Base-by-base conservation (phyloP, 225 moss, liverwort and hornwort genomes). In the Asterella californica region DNA sequence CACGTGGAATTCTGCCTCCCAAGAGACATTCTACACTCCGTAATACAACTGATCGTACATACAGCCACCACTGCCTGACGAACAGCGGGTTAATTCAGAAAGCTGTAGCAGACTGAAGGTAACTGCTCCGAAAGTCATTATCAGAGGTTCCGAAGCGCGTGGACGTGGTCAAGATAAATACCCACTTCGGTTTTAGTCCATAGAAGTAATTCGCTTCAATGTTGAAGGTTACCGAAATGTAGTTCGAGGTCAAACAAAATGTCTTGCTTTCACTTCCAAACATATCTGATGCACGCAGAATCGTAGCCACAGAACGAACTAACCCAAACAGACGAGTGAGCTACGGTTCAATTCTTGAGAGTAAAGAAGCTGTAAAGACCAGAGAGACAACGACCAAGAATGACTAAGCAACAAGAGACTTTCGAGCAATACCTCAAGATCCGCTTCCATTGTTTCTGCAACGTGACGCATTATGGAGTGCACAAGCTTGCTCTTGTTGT, bases 401-500 rank as follows among this genome's bases (percentile, higher is more conserved):
- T 6, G 52, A 65, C 11, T 2, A 34, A 67, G 32, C 15, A 19
- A 67, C 3, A 7, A 1, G 15, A 30, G 67, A 36, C 15, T 18
- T 46, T n/a, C n/a, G 25, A 19, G 21, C 10, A 48, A 1, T 87
- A 94, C 92, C 96, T 96, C 96, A 84, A 96, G 88, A 89, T 96
- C 96, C 71, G 92, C 94, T 36, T 96, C 96, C 96, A 94, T 94
- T 1, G 96, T 96, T 55, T 96, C 96, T 10, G 94, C 94, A 74
- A 94, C 96, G 79, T 96, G 96, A 76, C 92, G 92, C 96, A 94
- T 94, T 63, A 96, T 96, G 37, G 96, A 96, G 82, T 93, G 94
- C 77, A 96, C 92, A 74, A 96, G 88, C 88, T 96, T 96, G 88
- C 96, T 94, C 88, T 96, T 96, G 76, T 96, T 96, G 76, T 90